These are phyloP conservation scores for Artemisia argyi DNA, from an alignment of 129 eudicot genomes.

Conservation along the genomic window DNA sequence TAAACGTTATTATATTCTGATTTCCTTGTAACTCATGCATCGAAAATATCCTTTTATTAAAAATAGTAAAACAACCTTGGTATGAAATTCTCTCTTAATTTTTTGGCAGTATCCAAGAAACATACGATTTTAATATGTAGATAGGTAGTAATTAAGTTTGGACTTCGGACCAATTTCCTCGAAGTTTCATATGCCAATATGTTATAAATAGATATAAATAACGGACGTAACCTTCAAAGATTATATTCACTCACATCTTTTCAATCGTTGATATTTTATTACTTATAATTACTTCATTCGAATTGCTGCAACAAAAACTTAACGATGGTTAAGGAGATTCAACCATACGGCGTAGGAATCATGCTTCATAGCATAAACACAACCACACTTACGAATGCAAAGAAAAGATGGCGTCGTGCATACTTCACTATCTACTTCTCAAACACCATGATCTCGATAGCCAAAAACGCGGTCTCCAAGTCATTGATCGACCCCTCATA, in stretches of 20 bases:
- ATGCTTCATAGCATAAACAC: slow-evolving; percentile 39
- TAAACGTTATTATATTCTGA: too few relatives aligned
- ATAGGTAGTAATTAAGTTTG: too few relatives aligned
- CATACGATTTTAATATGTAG: too few relatives aligned
- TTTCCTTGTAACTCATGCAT: too few relatives aligned
- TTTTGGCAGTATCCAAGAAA: too few relatives aligned
- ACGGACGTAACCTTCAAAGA: too few relatives aligned
- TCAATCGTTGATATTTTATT: background rate
- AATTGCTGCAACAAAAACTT: background rate
- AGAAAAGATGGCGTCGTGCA: slow-evolving; percentile 71
- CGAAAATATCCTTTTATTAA: too few relatives aligned
- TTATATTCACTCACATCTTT: background rate
- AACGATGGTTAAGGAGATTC: slow-evolving; percentile 14
- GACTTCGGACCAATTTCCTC: too few relatives aligned
- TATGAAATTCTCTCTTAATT: too few relatives aligned
- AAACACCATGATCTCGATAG: slow-evolving; percentile 42
- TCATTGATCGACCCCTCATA: slow-evolving; percentile 31
- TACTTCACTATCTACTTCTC: slow-evolving; percentile 53
- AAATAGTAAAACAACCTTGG: too few relatives aligned
- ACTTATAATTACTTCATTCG: background rate
- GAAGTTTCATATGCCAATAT: too few relatives aligned
- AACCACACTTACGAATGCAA: slow-evolving; percentile 42
- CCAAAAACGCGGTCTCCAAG: slow-evolving; percentile 26
- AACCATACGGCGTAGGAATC: slow-evolving; percentile 21
- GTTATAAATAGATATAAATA: too few relatives aligned